Conservation (phyloP, 495 filamentous ascomycete genomes). For the Sabuloglossum arenarium region DNA sequence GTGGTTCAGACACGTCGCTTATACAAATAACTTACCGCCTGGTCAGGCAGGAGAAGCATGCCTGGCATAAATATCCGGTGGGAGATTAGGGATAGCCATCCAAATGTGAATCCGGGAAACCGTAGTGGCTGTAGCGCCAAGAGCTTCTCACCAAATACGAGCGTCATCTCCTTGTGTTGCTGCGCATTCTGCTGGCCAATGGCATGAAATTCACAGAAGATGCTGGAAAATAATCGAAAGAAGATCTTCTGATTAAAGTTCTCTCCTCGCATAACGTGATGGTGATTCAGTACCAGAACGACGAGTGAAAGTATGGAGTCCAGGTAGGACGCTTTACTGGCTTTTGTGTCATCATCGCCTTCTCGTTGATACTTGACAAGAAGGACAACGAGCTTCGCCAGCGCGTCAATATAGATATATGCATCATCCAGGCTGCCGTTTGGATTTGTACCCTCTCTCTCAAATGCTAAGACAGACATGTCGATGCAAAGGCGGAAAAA, state of each 20-base stretch:
- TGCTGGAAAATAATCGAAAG: conserved; percentile 71
- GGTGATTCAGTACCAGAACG: conserved; percentile 63
- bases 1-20: conserved; percentile 5
- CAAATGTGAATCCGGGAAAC: conserved; percentile 63
- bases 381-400: conserved; percentile 61
- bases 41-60: conserved; percentile 47
- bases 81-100: conserved; percentile 61
- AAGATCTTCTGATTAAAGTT: conserved; percentile 75
- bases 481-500: conserved; percentile 77
- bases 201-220: conserved; percentile 48
- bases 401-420: conserved; percentile 61
- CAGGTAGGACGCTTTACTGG: conserved; percentile 42
- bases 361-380: conserved; percentile 52
- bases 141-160: conserved; percentile 54
- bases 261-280: conserved; percentile 64
- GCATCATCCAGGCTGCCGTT: conserved; percentile 42
- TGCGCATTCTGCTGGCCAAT: conserved; percentile 18
- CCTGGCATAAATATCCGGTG: conserved; percentile 76
- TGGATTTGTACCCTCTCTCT: conserved; percentile 32
- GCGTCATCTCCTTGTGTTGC: conserved; percentile 45
- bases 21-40: conserved; percentile 16
- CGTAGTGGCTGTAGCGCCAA: conserved; percentile 51
- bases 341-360: conserved; percentile 31
- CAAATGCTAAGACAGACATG: conserved; percentile 50
- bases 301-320: conserved; percentile 54